These are phyloP conservation scores for Eremomyces bilateralis DNA, from an alignment of 495 filamentous ascomycete species.

Conservation along the genomic window DNA sequence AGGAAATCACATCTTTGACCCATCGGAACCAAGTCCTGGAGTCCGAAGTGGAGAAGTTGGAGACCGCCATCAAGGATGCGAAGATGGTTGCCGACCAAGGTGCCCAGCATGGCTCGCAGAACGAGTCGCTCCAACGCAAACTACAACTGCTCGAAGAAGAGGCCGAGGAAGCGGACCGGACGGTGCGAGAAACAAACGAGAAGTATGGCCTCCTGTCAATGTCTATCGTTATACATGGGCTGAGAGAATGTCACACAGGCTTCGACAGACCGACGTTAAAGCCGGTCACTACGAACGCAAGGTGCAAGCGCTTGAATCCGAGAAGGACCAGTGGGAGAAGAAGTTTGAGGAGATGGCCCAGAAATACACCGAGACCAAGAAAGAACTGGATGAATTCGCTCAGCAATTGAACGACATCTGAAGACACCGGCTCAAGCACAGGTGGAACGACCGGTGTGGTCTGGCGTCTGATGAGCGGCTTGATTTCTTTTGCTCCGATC, in stretches of 20 bases:
- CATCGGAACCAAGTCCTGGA: slow-evolving; percentile 87
- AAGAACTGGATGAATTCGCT: slow-evolving; percentile 79
- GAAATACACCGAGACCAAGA: slow-evolving; percentile 66
- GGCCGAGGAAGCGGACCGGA: slow-evolving; percentile 86
- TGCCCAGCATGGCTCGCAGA: slow-evolving; percentile 54
- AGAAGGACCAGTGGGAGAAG: slow-evolving; percentile 76
- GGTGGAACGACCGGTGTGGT: background rate
- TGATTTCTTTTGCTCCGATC: background rate
- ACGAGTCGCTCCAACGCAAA: slow-evolving; percentile 73
- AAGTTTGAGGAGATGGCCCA: slow-evolving; percentile 93
- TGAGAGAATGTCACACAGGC: slow-evolving; percentile 33
- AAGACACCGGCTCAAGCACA: slow-evolving; percentile 9
- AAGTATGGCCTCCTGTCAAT: slow-evolving; percentile 67
- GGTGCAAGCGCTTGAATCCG: slow-evolving; percentile 79
- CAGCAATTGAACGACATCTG: slow-evolving; percentile 80
- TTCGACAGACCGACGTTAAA: slow-evolving; percentile 97
- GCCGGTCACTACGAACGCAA: slow-evolving; percentile 98
- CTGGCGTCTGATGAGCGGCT: slow-evolving; percentile 2
- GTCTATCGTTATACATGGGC: slow-evolving; percentile 1
- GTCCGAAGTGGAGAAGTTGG: slow-evolving; percentile 72
- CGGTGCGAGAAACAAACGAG: slow-evolving; percentile 86
- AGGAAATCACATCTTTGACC: slow-evolving; percentile 84
- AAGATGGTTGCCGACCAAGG: slow-evolving; percentile 60
- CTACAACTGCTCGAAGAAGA: slow-evolving; percentile 93
- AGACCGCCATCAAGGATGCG: slow-evolving; percentile 47